Base-by-base conservation (phyloP, 345 rosid species). In the Salix viminalis region DNA sequence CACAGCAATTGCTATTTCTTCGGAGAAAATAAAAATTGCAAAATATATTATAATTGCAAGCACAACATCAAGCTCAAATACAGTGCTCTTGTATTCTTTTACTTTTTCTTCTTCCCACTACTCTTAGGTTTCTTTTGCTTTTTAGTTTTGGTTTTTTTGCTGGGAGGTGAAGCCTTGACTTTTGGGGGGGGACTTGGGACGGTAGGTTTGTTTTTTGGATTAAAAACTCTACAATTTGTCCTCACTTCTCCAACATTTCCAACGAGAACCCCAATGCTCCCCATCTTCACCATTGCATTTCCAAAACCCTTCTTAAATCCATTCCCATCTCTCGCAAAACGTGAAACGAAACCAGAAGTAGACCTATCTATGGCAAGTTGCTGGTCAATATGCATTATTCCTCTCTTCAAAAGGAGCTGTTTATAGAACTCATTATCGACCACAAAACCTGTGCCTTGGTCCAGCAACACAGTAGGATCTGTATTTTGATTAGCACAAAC, bases 161-260 rank as follows among this genome's bases (percentile, higher is more conserved):
- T 26, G 28, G 30, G 26, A 28, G 66, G 66, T 62, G 66, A 28
- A 62, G 26, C 26, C 30, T 24, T 62, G 14, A 4, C 6, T 24
- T 23, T 62, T 1, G 12, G 26, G 26, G 66, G 30, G 34, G 34
- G 66, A 62, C 30, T 26, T 37, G 70, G 75, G 16, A 30, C 24
- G 7, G 19, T 32, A 9, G 76, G 34, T n/a, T 39, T 75, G 15
- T 41, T 72, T 46, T 74, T 46, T 50, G 73, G 18, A 48, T 91
- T 90, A 58, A 86, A 79, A 54, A 56, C 89, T 78, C 94, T 81
- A 65, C 97, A 94, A 32, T 88, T 89, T 23, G 75, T 83, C 69
- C 96, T 86, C 52, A 91, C 77, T 77, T 91, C 87, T 4, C 97
- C 97, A 8, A 82, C 82, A 3, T 78, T 67, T 36, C 94, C 94